These are phyloP conservation scores for Solanum lignicaule DNA, from an alignment of 257 asterid species.

Conservation along the genomic window DNA sequence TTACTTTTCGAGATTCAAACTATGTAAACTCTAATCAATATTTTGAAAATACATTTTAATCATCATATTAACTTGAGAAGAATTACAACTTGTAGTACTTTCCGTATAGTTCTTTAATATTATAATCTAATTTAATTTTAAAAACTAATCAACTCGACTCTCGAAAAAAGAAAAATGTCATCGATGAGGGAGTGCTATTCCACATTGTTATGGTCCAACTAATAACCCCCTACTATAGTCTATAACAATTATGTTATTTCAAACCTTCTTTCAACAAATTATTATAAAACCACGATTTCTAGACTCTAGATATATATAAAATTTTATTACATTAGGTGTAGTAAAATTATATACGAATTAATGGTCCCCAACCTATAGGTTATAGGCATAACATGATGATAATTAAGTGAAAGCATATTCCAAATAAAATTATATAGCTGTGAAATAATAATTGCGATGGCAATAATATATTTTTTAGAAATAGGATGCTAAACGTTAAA, in stretches of 20 bases:
- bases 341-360: not conserved
- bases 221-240: not conserved
- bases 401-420: not conserved
- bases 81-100: not conserved
- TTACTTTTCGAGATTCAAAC: not conserved
- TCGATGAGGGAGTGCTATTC: not conserved
- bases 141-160: not conserved
- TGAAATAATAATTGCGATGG: not conserved
- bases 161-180: accelerated
- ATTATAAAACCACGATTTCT: not conserved
- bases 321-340: not conserved
- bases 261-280: not conserved
- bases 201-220: not conserved
- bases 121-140: not conserved
- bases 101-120: accelerated
- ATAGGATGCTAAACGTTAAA: conserved; percentile 1
- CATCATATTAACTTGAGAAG: not conserved
- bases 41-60: not conserved
- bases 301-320: not conserved
- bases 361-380: conserved; percentile 13
- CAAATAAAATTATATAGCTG: not conserved
- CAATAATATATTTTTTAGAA: not conserved
- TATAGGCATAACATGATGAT: conserved; percentile 14
- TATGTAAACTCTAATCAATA: not conserved
- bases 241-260: not conserved